A percentile compares a stretch with the other conserved stretches of the same genome.
These are phyloP conservation scores for Pilatotrama ljubarskyi DNA, from an alignment of 768 basidiomycete genomes.

Conservation along the genomic window DNA sequence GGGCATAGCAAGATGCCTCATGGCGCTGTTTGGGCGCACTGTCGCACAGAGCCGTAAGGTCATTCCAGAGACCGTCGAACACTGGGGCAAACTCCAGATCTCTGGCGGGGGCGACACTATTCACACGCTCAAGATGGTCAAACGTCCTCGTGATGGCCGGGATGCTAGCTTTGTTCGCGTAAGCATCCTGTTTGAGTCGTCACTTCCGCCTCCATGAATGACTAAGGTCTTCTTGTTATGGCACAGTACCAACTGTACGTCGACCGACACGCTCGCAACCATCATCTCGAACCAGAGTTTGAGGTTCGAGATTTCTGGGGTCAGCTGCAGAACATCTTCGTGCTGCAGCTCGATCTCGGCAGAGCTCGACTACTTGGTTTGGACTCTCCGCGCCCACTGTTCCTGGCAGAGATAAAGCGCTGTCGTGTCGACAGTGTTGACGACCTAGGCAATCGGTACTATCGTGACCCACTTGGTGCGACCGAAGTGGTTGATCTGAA, in stretches of 20 bases:
- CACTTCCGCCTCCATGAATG: not conserved
- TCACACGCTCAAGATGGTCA: not conserved
- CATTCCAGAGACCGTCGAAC: constrained; percentile 10
- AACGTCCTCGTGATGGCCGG: not conserved
- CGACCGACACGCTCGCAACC: constrained; percentile 28
- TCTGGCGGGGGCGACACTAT: constrained; percentile 33
- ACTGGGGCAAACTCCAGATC: constrained; percentile 30
- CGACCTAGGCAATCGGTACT: not conserved
- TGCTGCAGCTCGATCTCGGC: constrained; percentile 18
- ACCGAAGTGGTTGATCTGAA: not conserved
- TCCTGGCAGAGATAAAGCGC: not conserved
- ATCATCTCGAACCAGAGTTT: not conserved
- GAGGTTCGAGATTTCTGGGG: constrained; percentile 33
- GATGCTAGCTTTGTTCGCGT: not conserved
- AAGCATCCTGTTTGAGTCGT: not conserved
- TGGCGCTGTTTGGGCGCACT: not conserved
- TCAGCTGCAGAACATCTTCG: constrained; percentile 34
- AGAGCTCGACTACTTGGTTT: not conserved
- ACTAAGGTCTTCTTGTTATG: not conserved
- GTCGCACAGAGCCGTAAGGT: not conserved
- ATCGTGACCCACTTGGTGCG: not conserved
- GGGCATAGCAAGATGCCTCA: not conserved
- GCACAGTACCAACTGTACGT: constrained; percentile 38
- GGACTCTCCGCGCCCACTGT: not conserved
- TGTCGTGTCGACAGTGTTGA: not conserved